Conservation (phyloP, 768 basidiomycete species). For the Leccinum sublutescens region DNA sequence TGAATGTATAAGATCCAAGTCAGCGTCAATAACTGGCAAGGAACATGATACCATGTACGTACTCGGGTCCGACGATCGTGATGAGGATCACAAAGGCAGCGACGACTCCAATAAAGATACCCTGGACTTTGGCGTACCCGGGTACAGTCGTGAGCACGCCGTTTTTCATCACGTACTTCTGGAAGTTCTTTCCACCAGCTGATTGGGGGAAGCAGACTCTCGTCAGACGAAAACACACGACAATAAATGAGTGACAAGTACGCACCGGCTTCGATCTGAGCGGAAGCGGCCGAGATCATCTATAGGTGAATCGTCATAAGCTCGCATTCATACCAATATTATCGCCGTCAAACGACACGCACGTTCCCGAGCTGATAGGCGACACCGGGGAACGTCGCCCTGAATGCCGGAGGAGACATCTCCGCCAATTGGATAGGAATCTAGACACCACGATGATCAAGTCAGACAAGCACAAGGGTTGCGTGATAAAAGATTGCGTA, state of each 20-base stretch:
- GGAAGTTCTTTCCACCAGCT: conserved; percentile 63
- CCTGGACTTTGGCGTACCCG: conserved; percentile 77
- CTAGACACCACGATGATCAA: conserved; percentile 16
- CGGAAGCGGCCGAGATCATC: conserved; percentile 70
- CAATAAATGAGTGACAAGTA: conserved; percentile 1
- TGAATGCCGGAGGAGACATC: conserved; percentile 85
- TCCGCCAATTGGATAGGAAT: conserved; percentile 81
- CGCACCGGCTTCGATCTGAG: conserved; percentile 76
- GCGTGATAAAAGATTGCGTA: conserved; percentile 34
- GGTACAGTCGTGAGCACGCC: conserved; percentile 46
- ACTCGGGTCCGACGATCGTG: conserved; percentile 79
- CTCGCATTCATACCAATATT: neutral
- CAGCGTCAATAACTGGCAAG: neutral
- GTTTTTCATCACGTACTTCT: conserved; percentile 43
- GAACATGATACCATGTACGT: conserved; percentile 28
- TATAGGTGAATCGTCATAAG: conserved; percentile 14
- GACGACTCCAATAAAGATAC: conserved; percentile 84
- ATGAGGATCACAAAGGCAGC: conserved; percentile 74
- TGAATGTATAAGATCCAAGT: neutral
- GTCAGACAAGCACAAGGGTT: neutral
- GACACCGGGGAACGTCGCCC: conserved; percentile 84
- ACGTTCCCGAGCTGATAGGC: conserved; percentile 82
- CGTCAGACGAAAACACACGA: neutral
- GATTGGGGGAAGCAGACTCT: neutral
- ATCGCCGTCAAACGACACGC: conserved; percentile 12